phyloP scores from a whole-genome alignment of 176 grass and related monocot species.

The Triticum monococcum region DNA sequence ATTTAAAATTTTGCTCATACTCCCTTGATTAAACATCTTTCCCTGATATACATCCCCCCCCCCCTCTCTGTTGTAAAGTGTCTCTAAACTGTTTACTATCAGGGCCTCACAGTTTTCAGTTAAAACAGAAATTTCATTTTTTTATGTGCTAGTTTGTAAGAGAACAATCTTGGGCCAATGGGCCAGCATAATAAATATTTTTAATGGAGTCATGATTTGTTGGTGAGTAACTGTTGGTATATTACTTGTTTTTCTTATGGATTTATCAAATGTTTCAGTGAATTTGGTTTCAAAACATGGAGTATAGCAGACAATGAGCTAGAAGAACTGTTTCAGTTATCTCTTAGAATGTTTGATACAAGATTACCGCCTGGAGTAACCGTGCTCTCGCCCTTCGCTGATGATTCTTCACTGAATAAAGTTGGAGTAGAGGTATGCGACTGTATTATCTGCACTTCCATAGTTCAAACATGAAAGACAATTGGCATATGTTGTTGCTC shows the following conservation, averaged over 20 bases:
- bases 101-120: neutral
- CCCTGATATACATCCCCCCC: neutral
- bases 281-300: conserved; percentile 75
- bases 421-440: conserved; percentile 66
- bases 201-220: neutral
- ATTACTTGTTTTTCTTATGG: conserved; percentile 12
- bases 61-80: too few species aligned
- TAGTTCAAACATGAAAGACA: neutral
- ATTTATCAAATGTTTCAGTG: conserved; percentile 54
- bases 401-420: conserved; percentile 79
- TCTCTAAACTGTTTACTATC: neutral
- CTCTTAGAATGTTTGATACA: conserved; percentile 89
- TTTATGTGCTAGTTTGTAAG: neutral
- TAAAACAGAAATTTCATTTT: neutral
- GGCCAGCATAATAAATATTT: neutral
- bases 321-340: conserved; percentile 67
- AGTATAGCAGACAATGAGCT: conserved; percentile 56
- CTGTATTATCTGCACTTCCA: neutral
- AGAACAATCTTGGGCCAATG: neutral
- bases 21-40: neutral
- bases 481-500: neutral
- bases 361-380: conserved; percentile 90
- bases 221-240: neutral
- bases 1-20: neutral
- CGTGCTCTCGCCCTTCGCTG: conserved; percentile 71